phyloP scores from a whole-genome alignment of 1,139 yeast genomes.

The Dujonia santamariae region DNA sequence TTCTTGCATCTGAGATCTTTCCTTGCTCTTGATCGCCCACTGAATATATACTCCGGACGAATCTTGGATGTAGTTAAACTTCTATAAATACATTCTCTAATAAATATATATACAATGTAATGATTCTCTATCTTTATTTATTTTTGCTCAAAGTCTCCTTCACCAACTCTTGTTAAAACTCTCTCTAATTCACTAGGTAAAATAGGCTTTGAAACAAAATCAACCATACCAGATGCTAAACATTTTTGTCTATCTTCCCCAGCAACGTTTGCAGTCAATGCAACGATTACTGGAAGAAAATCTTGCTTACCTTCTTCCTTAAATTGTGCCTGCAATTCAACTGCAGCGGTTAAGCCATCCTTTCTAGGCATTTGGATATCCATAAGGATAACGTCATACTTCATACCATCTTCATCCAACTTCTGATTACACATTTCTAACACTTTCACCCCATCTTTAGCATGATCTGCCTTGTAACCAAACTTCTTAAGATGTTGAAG shows the following conservation, averaged over 20 bases:
- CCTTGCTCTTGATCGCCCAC: not conserved
- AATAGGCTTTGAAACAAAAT: constrained; percentile 54
- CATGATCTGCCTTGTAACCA: constrained; percentile 55
- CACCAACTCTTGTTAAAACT: constrained; percentile 25
- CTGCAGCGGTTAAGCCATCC: constrained; percentile 50
- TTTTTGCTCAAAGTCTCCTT: constrained; percentile 10
- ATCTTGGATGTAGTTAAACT: too few species aligned
- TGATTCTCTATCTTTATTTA: not conserved
- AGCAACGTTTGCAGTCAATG: constrained; percentile 57
- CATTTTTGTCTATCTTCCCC: constrained; percentile 52
- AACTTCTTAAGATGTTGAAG: constrained; percentile 48
- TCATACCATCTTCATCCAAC: constrained; percentile 24
- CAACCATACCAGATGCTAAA: constrained; percentile 52
- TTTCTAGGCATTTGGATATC: constrained; percentile 57
- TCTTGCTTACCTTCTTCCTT: constrained; percentile 18
- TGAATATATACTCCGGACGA: too few species aligned
- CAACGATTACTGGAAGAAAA: constrained; percentile 44
- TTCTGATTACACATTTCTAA: constrained; percentile 32
- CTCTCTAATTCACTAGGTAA: constrained; percentile 43
- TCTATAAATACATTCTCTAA: too few species aligned
- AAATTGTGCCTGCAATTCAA: constrained; percentile 26
- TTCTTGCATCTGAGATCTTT: too few species aligned
- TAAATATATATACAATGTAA: too few species aligned
- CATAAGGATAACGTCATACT: constrained; percentile 51
- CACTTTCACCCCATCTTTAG: constrained; percentile 53